Base-by-base conservation (phyloP, 352 stramenopile species). In the Albugo candida region DNA sequence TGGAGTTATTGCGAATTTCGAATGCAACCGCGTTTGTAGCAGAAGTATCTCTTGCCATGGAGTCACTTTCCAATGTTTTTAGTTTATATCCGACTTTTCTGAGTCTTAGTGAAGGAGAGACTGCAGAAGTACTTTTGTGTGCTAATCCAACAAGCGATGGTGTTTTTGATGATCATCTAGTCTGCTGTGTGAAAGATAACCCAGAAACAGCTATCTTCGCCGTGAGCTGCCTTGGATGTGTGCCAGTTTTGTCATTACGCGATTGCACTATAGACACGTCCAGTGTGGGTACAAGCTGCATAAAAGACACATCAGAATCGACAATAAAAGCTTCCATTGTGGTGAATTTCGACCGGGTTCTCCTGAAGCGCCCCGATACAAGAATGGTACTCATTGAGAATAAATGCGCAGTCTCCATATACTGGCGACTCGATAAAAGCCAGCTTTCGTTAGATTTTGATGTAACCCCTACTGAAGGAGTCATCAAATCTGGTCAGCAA, bases 111-210 rank as follows among this genome's bases (percentile, higher is more conserved):
- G 70, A 93, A 45, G 83, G 81, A 0, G 91, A 97, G 41, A 97
- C 91, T 2, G 70, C 63, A 36, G 86, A 97, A 53, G 58, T 97
- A 11, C 59, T 63, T 45, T 63, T 97, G n/a, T 96, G 85, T 83
- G 83, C 89, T 0, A 87, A 92, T 45, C 89, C 91, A 5, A 51
- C 55, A 5, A 48, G 56, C 4, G 63, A 79, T 20, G 73, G 70
- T 0, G 43, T 78, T 6, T 65, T 83, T 16, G 61, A 84, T 36
- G 88, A 89, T 51, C 51, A 64, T 14, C 60, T 97, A 2, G 66
- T 96, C n/a, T 87, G 77, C 35, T 94, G 77, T 39, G 67, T 97
- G 24, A 57, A 63, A 31, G 81, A 97, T 61, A 97, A 96, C 47
- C 88, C 91, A 0, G 71, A 89, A 41, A 76, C 84, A 5, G 63